Evolutionary conservation across 1,139 yeast genomes (phyloP).

Genomic region (Hansenula sp.): DNA sequence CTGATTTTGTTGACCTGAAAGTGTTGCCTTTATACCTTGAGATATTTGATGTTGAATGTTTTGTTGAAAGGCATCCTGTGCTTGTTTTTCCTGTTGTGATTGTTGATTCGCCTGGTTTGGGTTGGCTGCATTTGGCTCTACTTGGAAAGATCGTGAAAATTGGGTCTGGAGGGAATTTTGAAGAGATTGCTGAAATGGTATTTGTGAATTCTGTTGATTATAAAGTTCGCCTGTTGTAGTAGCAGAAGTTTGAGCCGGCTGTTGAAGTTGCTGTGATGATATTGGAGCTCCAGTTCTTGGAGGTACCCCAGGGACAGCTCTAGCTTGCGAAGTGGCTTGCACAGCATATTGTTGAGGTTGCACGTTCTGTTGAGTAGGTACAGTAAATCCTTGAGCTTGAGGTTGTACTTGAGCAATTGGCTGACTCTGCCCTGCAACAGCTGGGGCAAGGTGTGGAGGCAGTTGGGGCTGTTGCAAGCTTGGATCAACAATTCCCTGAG

Average conservation of each 20-base stretch:
- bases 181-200: background rate
- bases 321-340: background rate
- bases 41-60: background rate
- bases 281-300: no score
- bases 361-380: slow-evolving; percentile 4
- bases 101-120: background rate
- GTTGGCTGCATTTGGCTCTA: no score
- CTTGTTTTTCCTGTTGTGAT: background rate
- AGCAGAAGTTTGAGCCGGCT: background rate
- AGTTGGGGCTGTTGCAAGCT: slow-evolving; percentile 11
- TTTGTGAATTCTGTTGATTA: background rate
- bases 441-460: slow-evolving; percentile 2
- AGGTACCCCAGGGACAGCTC: background rate
- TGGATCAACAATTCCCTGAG: background rate
- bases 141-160: no score
- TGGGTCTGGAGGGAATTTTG: background rate
- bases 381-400: background rate
- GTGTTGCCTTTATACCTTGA: background rate
- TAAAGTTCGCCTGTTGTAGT: background rate
- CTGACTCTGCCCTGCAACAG: no score
- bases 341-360: slow-evolving; percentile 3
- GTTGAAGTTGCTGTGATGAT: slow-evolving; percentile 12
- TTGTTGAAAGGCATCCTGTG: background rate
- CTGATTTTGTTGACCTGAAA: background rate
- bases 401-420: background rate